Conservation (phyloP, 345 rosid genomes). For the Dimocarpus longan region DNA sequence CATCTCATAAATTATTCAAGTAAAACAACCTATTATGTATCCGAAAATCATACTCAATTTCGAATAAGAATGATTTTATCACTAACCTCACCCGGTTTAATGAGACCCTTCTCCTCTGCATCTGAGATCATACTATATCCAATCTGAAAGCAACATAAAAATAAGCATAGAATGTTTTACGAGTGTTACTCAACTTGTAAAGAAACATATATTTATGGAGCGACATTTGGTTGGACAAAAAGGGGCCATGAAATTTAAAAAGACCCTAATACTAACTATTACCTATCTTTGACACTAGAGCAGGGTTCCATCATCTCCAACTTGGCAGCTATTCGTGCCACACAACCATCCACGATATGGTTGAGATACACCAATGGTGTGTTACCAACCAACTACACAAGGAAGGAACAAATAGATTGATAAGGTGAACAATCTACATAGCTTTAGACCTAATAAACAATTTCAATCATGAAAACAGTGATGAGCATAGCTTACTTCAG, state of each 20-base stretch:
- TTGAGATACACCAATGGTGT: constrained; percentile 89
- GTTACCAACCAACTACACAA: constrained; percentile 64
- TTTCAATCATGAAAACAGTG: neutral
- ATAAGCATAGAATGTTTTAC: neutral
- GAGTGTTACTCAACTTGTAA: neutral
- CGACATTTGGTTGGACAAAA: neutral
- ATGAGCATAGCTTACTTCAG: constrained; percentile 45
- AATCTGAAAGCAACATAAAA: constrained; percentile 40
- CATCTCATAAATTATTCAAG: neutral
- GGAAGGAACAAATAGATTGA: constrained; percentile 1
- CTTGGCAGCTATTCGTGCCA: constrained; percentile 78
- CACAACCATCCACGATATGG: constrained; percentile 68
- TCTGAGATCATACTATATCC: constrained; percentile 78
- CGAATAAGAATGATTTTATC: constrained; percentile 2
- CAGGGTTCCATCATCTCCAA: constrained; percentile 88
- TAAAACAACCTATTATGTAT: neutral
- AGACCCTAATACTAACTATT: neutral
- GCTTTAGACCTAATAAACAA: neutral
- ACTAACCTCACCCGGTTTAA: constrained; percentile 69
- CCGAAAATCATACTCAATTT: neutral
- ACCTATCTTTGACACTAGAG: constrained; percentile 95
- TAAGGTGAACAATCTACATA: constrained; percentile 14
- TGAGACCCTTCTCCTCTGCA: constrained; percentile 77
- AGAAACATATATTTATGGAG: neutral
- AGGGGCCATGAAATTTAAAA: neutral